Evolutionary conservation across 768 basidiomycete genomes (phyloP), one percentile per base, ranked within the genome.

Genomic region (Guyanaporus albipodus): DNA sequence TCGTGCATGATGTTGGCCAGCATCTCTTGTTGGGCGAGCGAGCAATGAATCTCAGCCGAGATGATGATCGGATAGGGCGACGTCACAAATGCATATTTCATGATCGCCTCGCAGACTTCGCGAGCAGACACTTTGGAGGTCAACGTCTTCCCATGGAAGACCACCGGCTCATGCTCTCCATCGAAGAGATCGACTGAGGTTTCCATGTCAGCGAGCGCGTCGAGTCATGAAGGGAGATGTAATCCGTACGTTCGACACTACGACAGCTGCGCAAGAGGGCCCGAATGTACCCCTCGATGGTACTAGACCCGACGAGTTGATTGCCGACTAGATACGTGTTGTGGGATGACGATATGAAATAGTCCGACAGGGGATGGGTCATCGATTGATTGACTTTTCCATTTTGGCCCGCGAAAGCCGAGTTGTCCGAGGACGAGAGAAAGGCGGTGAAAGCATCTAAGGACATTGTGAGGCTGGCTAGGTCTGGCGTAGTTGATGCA

Each of bases 1-100:
- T 78, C 74, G 35, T 62, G 66, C 80, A 98, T 80, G 58, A 94
- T 91, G 3, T 73, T 59, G 0, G 80, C 92, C 12, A 96, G 73
- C 61, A 75, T 73, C 29, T 87, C 86, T 63, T 98, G 94, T 61
- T 93, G 89, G 22, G 73, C 67, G 14, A 91, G 47, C 0, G 78
- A 72, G 63, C 91, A 95, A 59, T 95, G 93, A 1, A 94, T 78
- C 69, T 98, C 94, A 11, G 92, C 89, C 3, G 91, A 94, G 44
- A 98, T 86, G 59, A 98, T 82, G 60, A 98, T 73, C 1, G 94
- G 94, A 59, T 92, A 96, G 0, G 90, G 89, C 1, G 91, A 94
- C 1, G 87, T 78, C 33, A 87, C 80, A 59, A 97, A 97, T 0
- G 86, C 93, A 60, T 97, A 97, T 67, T 87, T 88, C 18, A 74